Base-by-base conservation (phyloP, 1,284 basidiomycete species). In the Marasmius oreades region DNA sequence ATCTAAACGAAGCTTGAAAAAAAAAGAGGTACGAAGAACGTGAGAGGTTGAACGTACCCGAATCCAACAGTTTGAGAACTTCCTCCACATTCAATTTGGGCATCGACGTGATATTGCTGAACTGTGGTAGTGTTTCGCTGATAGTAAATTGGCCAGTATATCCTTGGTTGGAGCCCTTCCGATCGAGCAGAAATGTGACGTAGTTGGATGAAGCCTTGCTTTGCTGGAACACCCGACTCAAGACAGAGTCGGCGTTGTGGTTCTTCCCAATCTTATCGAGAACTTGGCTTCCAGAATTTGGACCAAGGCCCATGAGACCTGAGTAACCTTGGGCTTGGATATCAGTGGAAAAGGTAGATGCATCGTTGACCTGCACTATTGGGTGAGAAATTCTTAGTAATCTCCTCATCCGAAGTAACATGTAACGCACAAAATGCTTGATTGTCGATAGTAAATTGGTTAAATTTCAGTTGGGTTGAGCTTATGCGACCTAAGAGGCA, bases 221-320 rank as follows among this genome's bases (percentile, higher is more conserved):
- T 60, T 81, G 74, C 55, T 77, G 68, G 66, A 88, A 90, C 59
- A 89, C 81, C 60, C 77, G 76, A 61, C 80, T 79, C 8, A 90
- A 73, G 23, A 84, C 69, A 10, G 75, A 80, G 69, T 86, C 78
- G 33, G 79, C 88, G 6, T 74, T 66, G 51, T 69, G 8, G 16
- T 42, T 58, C 36, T 75, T 73, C 55, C 73, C 73, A 51, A 90
- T 63, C 57, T 84, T 81, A 61, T 83, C 75, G 51, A 75, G 77
- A 58, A 91, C 82, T 39, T 79, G 73, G 45, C 86, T 88, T 55
- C 85, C 87, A 24, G 81, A 73, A 70, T 88, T 89, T 18, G 88
- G 88, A 26, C 88, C 89, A 12, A 91, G 78, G 11, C 88, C 88
- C 34, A 91, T 72, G 26, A 91, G 81, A 44, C 88, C 88, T 58